A percentile compares a stretch with the other conserved stretches of the same genome.
Conservation (phyloP, 208 protist species). For the Trypanosoma boissoni region DNA sequence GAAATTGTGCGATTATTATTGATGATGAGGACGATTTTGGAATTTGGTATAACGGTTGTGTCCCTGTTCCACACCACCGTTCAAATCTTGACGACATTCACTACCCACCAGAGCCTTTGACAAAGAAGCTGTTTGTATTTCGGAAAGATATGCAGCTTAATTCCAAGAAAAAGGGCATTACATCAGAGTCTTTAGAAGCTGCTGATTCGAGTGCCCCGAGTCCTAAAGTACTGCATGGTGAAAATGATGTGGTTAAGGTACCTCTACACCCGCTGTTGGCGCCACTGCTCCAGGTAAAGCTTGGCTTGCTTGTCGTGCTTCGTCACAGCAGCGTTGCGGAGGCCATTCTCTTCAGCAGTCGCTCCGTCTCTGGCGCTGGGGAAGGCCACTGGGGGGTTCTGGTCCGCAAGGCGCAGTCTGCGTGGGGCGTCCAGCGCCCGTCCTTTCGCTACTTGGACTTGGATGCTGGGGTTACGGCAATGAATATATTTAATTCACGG, state of each 20-base stretch:
- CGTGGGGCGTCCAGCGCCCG: conserved; percentile 34
- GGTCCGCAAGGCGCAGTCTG: conserved; percentile 30
- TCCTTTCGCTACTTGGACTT: conserved; percentile 39
- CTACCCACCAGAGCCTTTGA: conserved; percentile 24
- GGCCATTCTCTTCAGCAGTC: conserved; percentile 27
- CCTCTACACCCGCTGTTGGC: conserved; percentile 31
- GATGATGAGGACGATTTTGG: conserved; percentile 43
- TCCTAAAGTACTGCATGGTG: conserved; percentile 26
- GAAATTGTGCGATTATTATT: conserved; percentile 33
- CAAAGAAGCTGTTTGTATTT: conserved; percentile 27
- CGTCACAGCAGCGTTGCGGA: conserved; percentile 34
- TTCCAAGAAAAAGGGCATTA: too few relatives aligned
- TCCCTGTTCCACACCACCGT: conserved; percentile 16
- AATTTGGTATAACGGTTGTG: conserved; percentile 34
- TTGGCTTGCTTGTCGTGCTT: conserved; percentile 29
- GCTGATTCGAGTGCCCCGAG: conserved; percentile 2
- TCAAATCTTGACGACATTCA: conserved; percentile 25
- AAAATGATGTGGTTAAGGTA: conserved; percentile 28
- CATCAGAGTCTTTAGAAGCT: too few relatives aligned
- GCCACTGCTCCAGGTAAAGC: conserved; percentile 21
- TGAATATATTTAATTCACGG: conserved; percentile 27
- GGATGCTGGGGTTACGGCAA: conserved; percentile 20
- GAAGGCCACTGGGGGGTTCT: conserved; percentile 31
- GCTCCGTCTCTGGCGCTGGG: conserved; percentile 16
- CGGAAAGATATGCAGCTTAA: conserved; percentile 23